phyloP scores from a whole-genome alignment of 2,329 filamentous ascomycete genomes.

The Coleophoma crateriformis region DNA sequence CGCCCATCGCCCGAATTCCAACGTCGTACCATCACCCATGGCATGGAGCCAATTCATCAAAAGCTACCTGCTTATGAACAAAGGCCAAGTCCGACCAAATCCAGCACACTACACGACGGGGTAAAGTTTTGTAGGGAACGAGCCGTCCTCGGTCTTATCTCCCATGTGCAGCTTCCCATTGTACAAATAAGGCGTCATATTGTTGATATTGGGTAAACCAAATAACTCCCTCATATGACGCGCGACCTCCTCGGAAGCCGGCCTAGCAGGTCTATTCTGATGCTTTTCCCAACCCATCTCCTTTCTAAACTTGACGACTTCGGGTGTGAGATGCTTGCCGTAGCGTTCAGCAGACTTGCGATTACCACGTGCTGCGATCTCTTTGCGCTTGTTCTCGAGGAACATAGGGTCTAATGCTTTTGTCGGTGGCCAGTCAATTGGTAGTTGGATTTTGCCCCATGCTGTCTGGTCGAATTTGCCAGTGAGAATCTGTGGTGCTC shows the following conservation, averaged over 20 bases:
- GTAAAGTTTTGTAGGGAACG: too few relatives aligned
- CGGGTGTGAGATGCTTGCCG: conserved; percentile 21
- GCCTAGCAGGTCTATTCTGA: background rate
- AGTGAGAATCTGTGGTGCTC: conserved; percentile 10
- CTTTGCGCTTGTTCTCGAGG: conserved; percentile 39
- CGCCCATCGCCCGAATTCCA: too few relatives aligned
- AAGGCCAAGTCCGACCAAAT: too few relatives aligned
- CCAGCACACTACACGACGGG: too few relatives aligned
- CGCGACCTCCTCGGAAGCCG: background rate
- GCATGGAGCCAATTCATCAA: too few relatives aligned
- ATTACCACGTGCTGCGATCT: conserved; percentile 40
- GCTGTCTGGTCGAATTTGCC: background rate
- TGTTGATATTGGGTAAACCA: background rate
- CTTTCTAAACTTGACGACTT: background rate
- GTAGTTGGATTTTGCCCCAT: conserved; percentile 42
- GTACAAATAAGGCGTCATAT: background rate
- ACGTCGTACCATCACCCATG: too few relatives aligned
- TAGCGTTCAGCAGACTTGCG: conserved; percentile 39
- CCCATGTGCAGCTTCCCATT: background rate
- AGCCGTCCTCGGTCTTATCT: background rate
- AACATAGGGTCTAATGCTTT: conserved; percentile 38
- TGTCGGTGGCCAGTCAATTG: conserved; percentile 34
- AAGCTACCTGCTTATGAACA: too few relatives aligned
- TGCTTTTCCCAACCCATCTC: conserved; percentile 2
- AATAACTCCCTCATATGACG: background rate